Conservation (phyloP, 2,329 filamentous ascomycete genomes). For the Hypoxylon sp. region DNA sequence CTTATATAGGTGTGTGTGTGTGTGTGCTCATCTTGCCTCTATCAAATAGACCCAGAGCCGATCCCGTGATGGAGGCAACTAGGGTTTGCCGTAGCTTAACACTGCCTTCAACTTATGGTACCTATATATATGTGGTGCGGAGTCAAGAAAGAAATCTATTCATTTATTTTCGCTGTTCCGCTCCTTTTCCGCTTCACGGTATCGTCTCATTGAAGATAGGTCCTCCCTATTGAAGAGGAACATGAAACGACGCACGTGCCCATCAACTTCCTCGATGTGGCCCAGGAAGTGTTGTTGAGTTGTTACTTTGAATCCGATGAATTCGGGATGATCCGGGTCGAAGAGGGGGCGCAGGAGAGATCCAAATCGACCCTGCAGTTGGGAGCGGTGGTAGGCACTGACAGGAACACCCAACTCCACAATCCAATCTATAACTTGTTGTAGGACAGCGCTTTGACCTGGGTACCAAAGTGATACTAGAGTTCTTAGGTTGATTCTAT, state of each 20-base stretch:
- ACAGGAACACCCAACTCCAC: constrained; percentile 24
- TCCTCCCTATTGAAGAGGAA: background rate
- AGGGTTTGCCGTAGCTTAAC: background rate
- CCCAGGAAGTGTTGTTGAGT: background rate
- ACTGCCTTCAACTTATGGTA: background rate
- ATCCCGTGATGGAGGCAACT: background rate
- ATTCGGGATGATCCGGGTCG: constrained; percentile 23
- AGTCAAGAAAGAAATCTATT: background rate
- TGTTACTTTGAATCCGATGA: background rate
- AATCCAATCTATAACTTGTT: constrained; percentile 36
- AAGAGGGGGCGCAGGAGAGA: constrained; percentile 29
- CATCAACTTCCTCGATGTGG: background rate
- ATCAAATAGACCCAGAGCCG: background rate
- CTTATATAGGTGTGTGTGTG: too few species aligned
- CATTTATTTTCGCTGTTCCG: background rate
- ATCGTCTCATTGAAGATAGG: background rate
- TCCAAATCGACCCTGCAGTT: constrained; percentile 28
- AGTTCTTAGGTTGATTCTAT: constrained; percentile 8
- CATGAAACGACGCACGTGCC: background rate
- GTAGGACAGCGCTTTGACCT: constrained; percentile 9
- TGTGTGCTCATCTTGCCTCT: background rate
- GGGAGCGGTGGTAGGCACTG: constrained; percentile 13
- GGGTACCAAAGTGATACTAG: constrained; percentile 30
- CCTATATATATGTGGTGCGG: background rate
- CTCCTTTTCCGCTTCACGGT: background rate